Evolutionary conservation across 305 asterid genomes (phyloP).

Genomic region (Solanum chacoense): DNA sequence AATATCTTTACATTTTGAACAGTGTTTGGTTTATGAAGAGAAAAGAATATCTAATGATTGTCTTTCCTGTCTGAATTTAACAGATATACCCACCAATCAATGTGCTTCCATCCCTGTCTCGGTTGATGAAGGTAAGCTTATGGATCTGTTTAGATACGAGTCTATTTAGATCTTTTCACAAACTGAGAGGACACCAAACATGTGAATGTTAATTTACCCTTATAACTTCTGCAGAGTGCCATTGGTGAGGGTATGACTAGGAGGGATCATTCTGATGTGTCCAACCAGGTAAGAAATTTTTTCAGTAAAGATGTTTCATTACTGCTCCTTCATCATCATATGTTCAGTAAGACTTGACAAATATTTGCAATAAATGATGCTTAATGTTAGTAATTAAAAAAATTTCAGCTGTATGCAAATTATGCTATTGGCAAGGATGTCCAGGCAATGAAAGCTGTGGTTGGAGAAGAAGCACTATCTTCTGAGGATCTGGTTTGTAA

Average conservation of each 20-base stretch:
- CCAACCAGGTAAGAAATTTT: conserved; percentile 58
- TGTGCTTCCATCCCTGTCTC: conserved; percentile 95
- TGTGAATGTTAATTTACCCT: neutral
- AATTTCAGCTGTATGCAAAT: conserved; percentile 75
- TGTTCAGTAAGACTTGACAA: neutral
- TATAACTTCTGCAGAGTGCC: conserved; percentile 61
- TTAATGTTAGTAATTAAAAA: neutral
- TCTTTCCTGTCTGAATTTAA: conserved; percentile 2
- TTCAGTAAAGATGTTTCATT: neutral
- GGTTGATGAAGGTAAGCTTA: conserved; percentile 80
- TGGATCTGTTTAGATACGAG: neutral
- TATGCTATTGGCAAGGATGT: conserved; percentile 99
- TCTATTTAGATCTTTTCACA: neutral
- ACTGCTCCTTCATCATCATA: neutral
- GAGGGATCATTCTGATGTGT: conserved; percentile 91
- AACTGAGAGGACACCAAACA: neutral
- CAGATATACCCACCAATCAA: conserved; percentile 99
- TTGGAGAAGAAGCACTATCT: conserved; percentile 99
- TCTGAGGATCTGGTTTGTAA: conserved; percentile 88
- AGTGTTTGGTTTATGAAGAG: neutral
- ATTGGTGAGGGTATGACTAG: conserved; percentile 99
- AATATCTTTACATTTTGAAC: neutral
- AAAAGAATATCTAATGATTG: neutral
- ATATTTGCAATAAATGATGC: neutral
- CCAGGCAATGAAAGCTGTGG: conserved; percentile 99